A percentile compares a stretch with the other conserved stretches of the same genome.
Evolutionary conservation across 768 basidiomycete genomes (phyloP).

Genomic region (Macrolepiota dolichaula): DNA sequence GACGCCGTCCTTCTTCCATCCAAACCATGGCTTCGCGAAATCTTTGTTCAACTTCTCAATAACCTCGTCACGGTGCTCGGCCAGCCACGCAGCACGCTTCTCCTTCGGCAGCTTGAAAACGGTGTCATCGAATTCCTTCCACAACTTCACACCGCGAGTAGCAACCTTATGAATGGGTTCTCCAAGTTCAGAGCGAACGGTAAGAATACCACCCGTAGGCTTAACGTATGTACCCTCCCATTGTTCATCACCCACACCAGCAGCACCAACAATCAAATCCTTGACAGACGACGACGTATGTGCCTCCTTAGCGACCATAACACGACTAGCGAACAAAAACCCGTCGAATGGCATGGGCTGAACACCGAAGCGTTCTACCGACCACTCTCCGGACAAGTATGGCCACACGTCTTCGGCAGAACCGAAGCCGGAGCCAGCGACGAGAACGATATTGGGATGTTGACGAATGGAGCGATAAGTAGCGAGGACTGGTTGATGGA

Average conservation of each 20-base stretch:
- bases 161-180: conserved; percentile 99
- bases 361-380: conserved; percentile 69
- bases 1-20: conserved; percentile 88
- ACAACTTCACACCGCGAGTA: conserved; percentile 93
- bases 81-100: conserved; percentile 87
- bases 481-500: conserved; percentile 91
- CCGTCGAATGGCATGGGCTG: conserved; percentile 99
- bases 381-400: conserved; percentile 96
- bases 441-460: conserved; percentile 83
- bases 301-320: conserved; percentile 99
- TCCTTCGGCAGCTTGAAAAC: conserved; percentile 96
- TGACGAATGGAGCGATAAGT: conserved; percentile 91
- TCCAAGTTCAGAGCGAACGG: conserved; percentile 95
- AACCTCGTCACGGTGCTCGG: conserved; percentile 82
- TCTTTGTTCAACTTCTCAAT: conserved; percentile 91
- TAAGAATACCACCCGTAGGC: conserved; percentile 94
- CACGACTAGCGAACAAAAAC: conserved; percentile 92
- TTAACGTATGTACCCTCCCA: conserved; percentile 96
- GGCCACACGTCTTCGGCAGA: conserved; percentile 95
- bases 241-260: conserved; percentile 84
- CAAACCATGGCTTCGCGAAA: conserved; percentile 97
- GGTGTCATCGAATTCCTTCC: conserved; percentile 98
- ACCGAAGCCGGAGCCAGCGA: conserved; percentile 95
- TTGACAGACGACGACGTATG: conserved; percentile 94
- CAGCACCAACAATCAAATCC: conserved; percentile 90